Evolutionary conservation across 352 stramenopile species (phyloP).

Genomic region (Pythium pectinolyticum): DNA sequence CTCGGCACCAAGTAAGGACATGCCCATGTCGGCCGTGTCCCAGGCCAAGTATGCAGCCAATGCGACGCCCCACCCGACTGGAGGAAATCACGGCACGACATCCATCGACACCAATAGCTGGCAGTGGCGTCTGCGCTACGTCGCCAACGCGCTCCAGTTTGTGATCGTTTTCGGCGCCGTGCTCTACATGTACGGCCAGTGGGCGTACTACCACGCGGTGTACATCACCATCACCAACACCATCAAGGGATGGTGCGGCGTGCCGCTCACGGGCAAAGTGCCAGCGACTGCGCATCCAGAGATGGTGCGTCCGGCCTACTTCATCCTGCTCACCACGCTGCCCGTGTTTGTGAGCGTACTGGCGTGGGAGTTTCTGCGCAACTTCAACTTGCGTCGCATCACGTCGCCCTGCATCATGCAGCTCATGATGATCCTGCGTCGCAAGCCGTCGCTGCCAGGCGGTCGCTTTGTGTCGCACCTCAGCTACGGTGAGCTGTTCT

Average conservation of each 20-base stretch:
- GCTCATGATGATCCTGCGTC: conserved; percentile 37
- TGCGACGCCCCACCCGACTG: too few species aligned
- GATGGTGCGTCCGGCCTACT: too few species aligned
- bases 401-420: too few species aligned
- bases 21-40: too few species aligned
- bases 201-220: neutral
- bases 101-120: neutral
- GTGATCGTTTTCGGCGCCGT: conserved; percentile 25
- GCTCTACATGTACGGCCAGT: conserved; percentile 27
- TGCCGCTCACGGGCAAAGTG: neutral
- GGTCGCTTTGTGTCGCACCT: conserved; percentile 26
- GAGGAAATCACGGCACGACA: too few species aligned
- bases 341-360: too few species aligned
- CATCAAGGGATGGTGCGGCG: neutral
- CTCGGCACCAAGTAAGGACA: too few species aligned
- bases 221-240: neutral
- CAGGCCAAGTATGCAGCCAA: too few species aligned
- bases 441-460: conserved; percentile 36
- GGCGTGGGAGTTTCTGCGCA: too few species aligned
- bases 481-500: conserved; percentile 69
- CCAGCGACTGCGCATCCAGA: neutral
- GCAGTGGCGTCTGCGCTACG: too few species aligned
- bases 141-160: conserved; percentile 24
- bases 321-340: too few species aligned
- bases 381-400: too few species aligned